Evolutionary conservation across 2,329 filamentous ascomycete species (phyloP).

Genomic region (Aspergillus sp.): DNA sequence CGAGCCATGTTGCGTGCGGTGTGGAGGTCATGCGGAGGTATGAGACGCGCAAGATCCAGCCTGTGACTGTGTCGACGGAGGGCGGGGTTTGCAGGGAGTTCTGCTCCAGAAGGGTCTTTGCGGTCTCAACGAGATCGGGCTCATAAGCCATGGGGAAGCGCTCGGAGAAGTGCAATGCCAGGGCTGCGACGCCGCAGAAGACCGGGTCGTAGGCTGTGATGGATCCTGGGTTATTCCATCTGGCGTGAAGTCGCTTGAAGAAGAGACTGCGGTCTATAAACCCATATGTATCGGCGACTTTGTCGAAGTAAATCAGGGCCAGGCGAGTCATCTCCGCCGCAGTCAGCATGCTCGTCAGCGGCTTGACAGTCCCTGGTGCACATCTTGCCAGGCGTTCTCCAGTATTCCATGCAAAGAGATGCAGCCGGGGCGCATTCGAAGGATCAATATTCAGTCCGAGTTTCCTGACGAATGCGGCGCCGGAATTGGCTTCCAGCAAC

Average conservation of each 20-base stretch:
- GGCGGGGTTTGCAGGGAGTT: conserved; percentile 19
- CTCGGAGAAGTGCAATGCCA: conserved; percentile 54
- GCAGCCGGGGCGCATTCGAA: conserved; percentile 51
- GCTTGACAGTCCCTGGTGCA: conserved; percentile 9
- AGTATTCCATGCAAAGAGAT: conserved; percentile 57
- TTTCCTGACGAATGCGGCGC: conserved; percentile 54
- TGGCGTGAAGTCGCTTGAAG: conserved; percentile 20
- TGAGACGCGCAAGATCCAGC: conserved; percentile 52
- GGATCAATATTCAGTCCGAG: conserved; percentile 55
- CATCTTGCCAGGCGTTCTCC: conserved; percentile 20
- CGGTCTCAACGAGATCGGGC: conserved; percentile 47
- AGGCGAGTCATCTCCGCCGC: conserved; percentile 47
- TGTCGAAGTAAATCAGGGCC: conserved; percentile 50
- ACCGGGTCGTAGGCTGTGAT: conserved; percentile 46
- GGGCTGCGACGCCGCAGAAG: conserved; percentile 52
- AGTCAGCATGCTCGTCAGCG: conserved; percentile 49
- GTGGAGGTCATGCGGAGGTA: conserved; percentile 55
- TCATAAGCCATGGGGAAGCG: conserved; percentile 44
- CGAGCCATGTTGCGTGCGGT: conserved; percentile 48
- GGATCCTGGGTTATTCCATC: conserved; percentile 22
- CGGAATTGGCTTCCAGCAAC: conserved; percentile 54
- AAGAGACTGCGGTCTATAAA: conserved; percentile 40
- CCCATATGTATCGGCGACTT: conserved; percentile 54
- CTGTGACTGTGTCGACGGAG: conserved; percentile 28
- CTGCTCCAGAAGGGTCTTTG: conserved; percentile 45